phyloP scores from a whole-genome alignment of 2,329 filamentous ascomycete species.

The Fusarium azukiicola region DNA sequence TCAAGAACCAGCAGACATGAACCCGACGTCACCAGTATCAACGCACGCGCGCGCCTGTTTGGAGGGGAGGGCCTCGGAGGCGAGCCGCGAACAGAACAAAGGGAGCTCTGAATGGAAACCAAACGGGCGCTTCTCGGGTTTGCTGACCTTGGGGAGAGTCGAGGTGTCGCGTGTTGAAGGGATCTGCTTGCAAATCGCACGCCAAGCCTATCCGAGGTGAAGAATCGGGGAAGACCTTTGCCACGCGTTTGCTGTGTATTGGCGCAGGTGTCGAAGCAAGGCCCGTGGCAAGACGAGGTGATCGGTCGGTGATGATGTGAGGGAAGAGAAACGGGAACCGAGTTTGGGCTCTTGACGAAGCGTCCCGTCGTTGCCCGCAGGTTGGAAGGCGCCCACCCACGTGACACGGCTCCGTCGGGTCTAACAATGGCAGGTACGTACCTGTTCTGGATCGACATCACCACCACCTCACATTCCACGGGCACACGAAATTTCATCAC shows the following conservation, averaged over 20 bases:
- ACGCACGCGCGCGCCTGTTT: conserved; percentile 28
- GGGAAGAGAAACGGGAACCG: conserved; percentile 14
- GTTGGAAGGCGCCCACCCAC: conserved; percentile 27
- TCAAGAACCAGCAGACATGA: conserved; percentile 48
- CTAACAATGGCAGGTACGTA: conserved; percentile 31
- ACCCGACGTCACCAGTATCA: conserved; percentile 44
- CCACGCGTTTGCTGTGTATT: conserved; percentile 1
- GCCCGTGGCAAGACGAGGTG: neutral
- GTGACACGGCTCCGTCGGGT: conserved; percentile 26
- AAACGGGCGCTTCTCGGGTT: conserved; percentile 27
- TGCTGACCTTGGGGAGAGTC: conserved; percentile 15
- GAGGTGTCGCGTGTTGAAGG: conserved; percentile 30
- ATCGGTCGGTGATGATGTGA: conserved; percentile 21
- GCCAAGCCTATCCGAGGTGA: conserved; percentile 17
- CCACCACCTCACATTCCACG: neutral
- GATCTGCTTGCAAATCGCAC: conserved; percentile 26
- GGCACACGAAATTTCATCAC: neutral
- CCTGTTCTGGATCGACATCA: conserved; percentile 6
- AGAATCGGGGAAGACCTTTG: neutral
- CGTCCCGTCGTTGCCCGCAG: conserved; percentile 30
- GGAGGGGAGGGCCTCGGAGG: conserved; percentile 24
- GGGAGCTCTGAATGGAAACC: conserved; percentile 21
- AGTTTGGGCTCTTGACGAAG: conserved; percentile 28
- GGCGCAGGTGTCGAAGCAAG: neutral
- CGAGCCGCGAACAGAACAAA: conserved; percentile 32